Percentiles rank a stretch among this genome's conserved stretches.
Conservation (phyloP, 2,329 filamentous ascomycete genomes). For the Xylariales sp. region DNA sequence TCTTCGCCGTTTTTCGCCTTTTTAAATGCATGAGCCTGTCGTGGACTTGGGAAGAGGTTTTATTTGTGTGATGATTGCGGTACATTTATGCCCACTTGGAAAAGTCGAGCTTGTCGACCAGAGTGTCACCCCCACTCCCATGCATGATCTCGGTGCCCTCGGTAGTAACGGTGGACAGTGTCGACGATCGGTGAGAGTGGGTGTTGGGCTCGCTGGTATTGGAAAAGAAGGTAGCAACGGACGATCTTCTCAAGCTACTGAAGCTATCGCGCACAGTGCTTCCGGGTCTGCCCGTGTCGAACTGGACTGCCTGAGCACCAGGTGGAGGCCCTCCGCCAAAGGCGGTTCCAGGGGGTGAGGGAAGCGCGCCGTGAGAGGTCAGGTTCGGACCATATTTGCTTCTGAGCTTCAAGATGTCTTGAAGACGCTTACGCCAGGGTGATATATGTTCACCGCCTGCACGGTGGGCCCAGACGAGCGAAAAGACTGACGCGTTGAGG, state of each 20-base stretch:
- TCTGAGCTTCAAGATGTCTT: conserved; percentile 77
- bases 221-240: conserved; percentile 61
- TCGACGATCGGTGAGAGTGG: conserved; percentile 54
- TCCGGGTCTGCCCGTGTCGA: conserved; percentile 34
- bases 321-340: conserved; percentile 27
- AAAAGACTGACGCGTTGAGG: conserved; percentile 91
- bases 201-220: conserved; percentile 47
- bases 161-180: conserved; percentile 48
- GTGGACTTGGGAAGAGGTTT: not conserved
- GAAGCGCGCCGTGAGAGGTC: conserved; percentile 18
- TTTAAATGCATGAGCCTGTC: not conserved
- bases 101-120: conserved; percentile 46
- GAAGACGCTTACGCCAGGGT: conserved; percentile 81
- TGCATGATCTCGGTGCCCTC: conserved; percentile 48
- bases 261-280: conserved; percentile 57
- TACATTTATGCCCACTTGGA: conserved; percentile 40
- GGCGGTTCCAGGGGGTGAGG: conserved; percentile 27
- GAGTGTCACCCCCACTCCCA: conserved; percentile 28
- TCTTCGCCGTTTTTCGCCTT: not conserved
- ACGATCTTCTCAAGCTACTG: conserved; percentile 56
- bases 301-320: conserved; percentile 25
- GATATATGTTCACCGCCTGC: conserved; percentile 79
- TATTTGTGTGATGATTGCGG: not conserved
- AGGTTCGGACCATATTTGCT: conserved; percentile 56
- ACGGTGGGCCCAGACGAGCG: conserved; percentile 77